Conservation (phyloP, 2,329 filamentous ascomycete genomes). For the Sclerotinia sclerotiorum region DNA sequence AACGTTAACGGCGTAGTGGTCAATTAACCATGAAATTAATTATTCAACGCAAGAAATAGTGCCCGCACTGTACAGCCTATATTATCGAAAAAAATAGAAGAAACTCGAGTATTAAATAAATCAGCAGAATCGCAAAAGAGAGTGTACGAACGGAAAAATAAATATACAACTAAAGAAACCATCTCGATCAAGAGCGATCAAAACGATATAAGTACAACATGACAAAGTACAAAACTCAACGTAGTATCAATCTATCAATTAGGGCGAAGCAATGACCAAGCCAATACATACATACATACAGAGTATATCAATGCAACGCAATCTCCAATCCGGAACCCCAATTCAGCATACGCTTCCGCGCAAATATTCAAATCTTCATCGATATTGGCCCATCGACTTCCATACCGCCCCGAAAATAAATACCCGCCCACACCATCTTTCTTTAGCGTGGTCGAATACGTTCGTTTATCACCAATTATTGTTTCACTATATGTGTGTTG, state of each 20-base stretch:
- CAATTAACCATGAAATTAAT: not conserved
- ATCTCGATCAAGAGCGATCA: not conserved
- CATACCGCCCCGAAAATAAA: not conserved
- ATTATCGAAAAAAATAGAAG: not conserved
- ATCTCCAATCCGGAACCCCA: conserved; percentile 1
- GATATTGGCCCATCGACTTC: not conserved
- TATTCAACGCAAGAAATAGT: not conserved
- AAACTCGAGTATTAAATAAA: not conserved
- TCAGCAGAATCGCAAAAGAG: not conserved
- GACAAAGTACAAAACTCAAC: not conserved
- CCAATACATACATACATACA: not conserved
- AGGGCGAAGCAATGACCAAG: not conserved
- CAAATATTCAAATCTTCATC: not conserved
- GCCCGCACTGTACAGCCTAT: conserved; percentile 8
- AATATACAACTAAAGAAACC: not conserved
- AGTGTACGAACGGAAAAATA: not conserved
- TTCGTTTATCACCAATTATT: not conserved
- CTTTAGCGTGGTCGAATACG: conserved; percentile 2
- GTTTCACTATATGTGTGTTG: not conserved
- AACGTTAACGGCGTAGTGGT: too few relatives aligned
- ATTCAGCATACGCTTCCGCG: not conserved
- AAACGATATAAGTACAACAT: conserved; percentile 7
- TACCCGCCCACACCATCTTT: conserved; percentile 5
- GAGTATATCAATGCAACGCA: not conserved
- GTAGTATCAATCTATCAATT: not conserved